Evolutionary conservation across 2,329 filamentous ascomycete genomes (phyloP).

Genomic region (Sporothrix curviconia): DNA sequence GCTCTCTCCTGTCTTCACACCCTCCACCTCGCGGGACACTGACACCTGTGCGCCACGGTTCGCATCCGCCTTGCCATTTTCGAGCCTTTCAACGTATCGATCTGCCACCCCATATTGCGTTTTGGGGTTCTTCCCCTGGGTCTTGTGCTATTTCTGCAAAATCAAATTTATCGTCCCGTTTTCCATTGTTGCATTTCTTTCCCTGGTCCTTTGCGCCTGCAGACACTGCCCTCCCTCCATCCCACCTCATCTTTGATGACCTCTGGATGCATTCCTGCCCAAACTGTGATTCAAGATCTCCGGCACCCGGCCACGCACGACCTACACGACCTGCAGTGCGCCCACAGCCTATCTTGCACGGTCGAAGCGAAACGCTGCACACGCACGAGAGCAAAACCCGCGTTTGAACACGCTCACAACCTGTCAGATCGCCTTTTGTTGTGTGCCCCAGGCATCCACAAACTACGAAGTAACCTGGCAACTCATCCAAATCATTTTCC

Average conservation of each 20-base stretch:
- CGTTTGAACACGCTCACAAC: background rate
- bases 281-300: conserved; percentile 6
- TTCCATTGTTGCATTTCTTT: background rate
- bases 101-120: background rate
- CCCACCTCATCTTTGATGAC: background rate
- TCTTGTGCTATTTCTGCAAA: conserved; percentile 1
- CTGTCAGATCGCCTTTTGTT: background rate
- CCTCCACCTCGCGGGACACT: conserved; percentile 1
- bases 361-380: conserved; percentile 3
- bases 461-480: too few species aligned
- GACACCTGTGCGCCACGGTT: conserved; percentile 3
- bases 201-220: background rate
- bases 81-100: conserved; percentile 2
- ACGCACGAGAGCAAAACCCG: background rate
- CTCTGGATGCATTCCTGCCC: conserved; percentile 12
- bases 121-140: background rate
- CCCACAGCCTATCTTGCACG: background rate
- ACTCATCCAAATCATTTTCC: too few species aligned
- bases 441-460: conserved; percentile 4
- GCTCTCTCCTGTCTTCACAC: background rate
- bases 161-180: background rate
- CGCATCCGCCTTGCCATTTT: conserved; percentile 3
- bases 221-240: background rate
- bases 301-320: background rate
- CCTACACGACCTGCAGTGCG: background rate